Base-by-base conservation (phyloP, 129 eudicot species). In the Tagetes erecta region DNA sequence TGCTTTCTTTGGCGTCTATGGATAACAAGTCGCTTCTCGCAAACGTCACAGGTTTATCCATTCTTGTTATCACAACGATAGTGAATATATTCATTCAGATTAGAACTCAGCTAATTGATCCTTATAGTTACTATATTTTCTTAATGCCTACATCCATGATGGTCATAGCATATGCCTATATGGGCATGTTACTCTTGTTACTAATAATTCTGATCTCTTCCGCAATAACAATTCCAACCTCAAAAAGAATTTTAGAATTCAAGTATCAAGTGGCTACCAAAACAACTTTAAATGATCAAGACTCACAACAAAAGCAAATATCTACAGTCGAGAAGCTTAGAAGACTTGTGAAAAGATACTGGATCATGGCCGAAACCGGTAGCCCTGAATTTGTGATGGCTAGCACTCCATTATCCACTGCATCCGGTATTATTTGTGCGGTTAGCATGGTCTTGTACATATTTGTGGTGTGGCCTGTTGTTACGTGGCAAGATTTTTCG, bases 61-160 rank as follows among this genome's bases (percentile, higher is more conserved):
- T 86, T 65, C 76, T 86, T 3, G 77, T 80, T 8, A 58, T 77
- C 51, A 86, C 90, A 3, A 51, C 72, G 2, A 8, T 64, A 8
- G 80, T 63, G 6, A 82, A 82, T 80, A 33, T 79, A 0, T 45
- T 51, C 41, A 82, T 85, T 5, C 66, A 85, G 10, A 50, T 68
- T 4, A 2, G 10, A 0, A 41, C 46, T 1, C 3, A 3, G 6
- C 0, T 41, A 4, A 41, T 41, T 41, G 46, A 1, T 41, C 46
- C 46, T n/a, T n/a, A n/a, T n/a, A n/a, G n/a, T n/a, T n/a, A n/a
- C n/a, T n/a, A n/a, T n/a, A n/a, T n/a, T n/a, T n/a, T n/a, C n/a
- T n/a, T n/a, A n/a, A n/a, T n/a, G n/a, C n/a, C n/a, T n/a, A n/a
- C 35, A 12, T 36, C 0, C 27, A 20, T 20, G 27, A 20, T 20